Evolutionary conservation across 1,139 yeast species (phyloP), one percentile per base, ranked within the genome.

Genomic region (Spencermartinsiella ligniputridi): DNA sequence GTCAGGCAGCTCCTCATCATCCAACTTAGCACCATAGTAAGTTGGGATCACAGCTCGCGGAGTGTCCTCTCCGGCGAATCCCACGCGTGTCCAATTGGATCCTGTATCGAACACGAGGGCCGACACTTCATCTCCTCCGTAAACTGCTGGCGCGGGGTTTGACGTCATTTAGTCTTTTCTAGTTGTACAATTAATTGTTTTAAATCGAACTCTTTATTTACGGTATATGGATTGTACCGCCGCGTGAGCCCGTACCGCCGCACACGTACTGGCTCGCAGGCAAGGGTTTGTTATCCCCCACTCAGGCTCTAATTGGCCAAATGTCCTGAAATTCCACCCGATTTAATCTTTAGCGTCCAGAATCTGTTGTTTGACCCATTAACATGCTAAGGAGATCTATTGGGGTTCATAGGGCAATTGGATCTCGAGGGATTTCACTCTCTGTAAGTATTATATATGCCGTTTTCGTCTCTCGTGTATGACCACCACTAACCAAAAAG

Each of bases 71-170:
- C 98, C 98, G 3, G 97, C 95, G 63, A 79, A 90, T 1, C 98
- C 98, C 19, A 85, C 79, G 47, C 94, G 78, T 3, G 97, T 88
- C 50, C 79, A 71, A 53, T 74, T 79, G 9, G 96, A 82, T 20
- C 98, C 97, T 0, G 96, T 90, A 62, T 92, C 98, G 29, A 92
- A 72, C 21, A 92, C 95, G 5, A 92, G 73, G 30, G 98, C 96
- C 51, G 88, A 81, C 51, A 92, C 83, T 64, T 90, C 97, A 65
- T 90, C 78, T 49, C 80, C 85, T 21, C 84, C 85, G 52, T 78
- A 79, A 1, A 78, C 76, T 48, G 69, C 70, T n/a, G 73, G 68
- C 12, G 72, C 71, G 3, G 58, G 53, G 13, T 27, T 27, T 11
- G 25, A 22, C 11, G 25, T 22, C 25, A 22, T 22, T 22, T 6